Percentiles rank a stretch among this genome's conserved stretches.
phyloP scores from a whole-genome alignment of 2,329 filamentous ascomycete species.

The Lizonia empirigonia region DNA sequence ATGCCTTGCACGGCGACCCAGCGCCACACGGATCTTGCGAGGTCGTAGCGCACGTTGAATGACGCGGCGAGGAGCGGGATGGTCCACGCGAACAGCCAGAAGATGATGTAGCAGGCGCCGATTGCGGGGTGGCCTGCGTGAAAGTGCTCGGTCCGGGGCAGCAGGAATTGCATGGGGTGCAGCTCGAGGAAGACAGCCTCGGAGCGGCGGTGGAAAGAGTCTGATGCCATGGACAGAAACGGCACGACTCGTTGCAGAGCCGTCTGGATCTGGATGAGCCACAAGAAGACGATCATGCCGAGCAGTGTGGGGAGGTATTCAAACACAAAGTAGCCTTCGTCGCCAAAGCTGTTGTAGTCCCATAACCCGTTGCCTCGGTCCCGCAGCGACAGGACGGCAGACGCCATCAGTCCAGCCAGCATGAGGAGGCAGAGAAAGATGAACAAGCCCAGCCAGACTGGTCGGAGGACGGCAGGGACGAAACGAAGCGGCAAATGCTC shows the following conservation, averaged over 20 bases:
- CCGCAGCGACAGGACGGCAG: slow-evolving; percentile 56
- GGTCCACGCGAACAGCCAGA: slow-evolving; percentile 80
- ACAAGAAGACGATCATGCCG: slow-evolving; percentile 73
- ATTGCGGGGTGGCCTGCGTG: slow-evolving; percentile 70
- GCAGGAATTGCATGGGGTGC: slow-evolving; percentile 67
- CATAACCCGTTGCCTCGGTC: slow-evolving; percentile 66
- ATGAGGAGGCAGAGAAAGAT: slow-evolving; percentile 70
- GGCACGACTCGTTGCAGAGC: slow-evolving; percentile 79
- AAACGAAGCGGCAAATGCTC: slow-evolving; percentile 63
- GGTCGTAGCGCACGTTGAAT: slow-evolving; percentile 70
- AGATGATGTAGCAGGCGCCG: slow-evolving; percentile 67
- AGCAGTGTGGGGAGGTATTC: slow-evolving; percentile 82
- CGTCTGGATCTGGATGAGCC: slow-evolving; percentile 74
- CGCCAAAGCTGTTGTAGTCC: slow-evolving; percentile 71
- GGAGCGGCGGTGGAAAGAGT: slow-evolving; percentile 63
- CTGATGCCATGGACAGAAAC: slow-evolving; percentile 75
- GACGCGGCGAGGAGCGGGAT: slow-evolving; percentile 80
- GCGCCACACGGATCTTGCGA: slow-evolving; percentile 67
- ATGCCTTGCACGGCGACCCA: slow-evolving; percentile 82
- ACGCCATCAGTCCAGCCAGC: slow-evolving; percentile 73
- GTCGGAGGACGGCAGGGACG: slow-evolving; percentile 72
- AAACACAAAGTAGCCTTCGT: slow-evolving; percentile 81
- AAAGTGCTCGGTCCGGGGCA: slow-evolving; percentile 72
- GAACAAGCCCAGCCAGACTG: slow-evolving; percentile 65
- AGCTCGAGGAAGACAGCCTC: slow-evolving; percentile 68